phyloP scores from a whole-genome alignment of 1,284 basidiomycete species.

The Megacollybia platyphylla region DNA sequence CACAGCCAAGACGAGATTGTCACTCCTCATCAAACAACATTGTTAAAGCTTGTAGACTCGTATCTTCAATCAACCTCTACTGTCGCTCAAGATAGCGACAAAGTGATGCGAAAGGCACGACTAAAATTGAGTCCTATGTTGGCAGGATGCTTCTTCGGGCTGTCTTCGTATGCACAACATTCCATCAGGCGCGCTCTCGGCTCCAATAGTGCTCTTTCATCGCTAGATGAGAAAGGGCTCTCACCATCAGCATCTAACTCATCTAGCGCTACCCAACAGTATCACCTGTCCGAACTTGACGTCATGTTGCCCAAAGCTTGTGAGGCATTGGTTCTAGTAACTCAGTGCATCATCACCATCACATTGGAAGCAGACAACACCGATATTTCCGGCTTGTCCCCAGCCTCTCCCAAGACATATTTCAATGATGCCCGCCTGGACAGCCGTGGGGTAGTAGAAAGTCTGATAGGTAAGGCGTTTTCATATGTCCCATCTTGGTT shows the following conservation, averaged over 20 bases:
- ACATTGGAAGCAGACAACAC: conserved; percentile 38
- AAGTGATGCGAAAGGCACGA: conserved; percentile 20
- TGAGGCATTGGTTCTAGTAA: conserved; percentile 67
- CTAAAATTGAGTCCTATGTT: conserved; percentile 37
- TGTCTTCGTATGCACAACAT: conserved; percentile 37
- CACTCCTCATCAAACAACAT: conserved; percentile 69
- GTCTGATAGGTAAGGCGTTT: conserved; percentile 40
- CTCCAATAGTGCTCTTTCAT: conserved; percentile 7
- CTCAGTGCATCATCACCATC: conserved; percentile 65
- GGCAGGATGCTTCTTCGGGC: conserved; percentile 35
- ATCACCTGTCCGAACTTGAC: conserved; percentile 32
- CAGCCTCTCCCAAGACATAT: conserved; percentile 20
- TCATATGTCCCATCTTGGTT: conserved; percentile 4
- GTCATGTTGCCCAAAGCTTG: conserved; percentile 62
- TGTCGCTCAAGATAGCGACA: conserved; percentile 13
- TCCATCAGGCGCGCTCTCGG: conserved; percentile 38
- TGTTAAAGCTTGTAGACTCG: conserved; percentile 81
- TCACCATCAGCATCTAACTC: neutral
- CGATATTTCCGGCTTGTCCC: neutral
- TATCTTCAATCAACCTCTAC: conserved; percentile 42
- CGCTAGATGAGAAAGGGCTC: conserved; percentile 1
- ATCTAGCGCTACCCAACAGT: neutral
- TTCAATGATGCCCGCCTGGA: conserved; percentile 29
- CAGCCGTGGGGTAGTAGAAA: conserved; percentile 38
- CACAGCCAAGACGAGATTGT: conserved; percentile 59